Conservation (phyloP, 2,329 filamentous ascomycete genomes). For the Didymella pinodella region DNA sequence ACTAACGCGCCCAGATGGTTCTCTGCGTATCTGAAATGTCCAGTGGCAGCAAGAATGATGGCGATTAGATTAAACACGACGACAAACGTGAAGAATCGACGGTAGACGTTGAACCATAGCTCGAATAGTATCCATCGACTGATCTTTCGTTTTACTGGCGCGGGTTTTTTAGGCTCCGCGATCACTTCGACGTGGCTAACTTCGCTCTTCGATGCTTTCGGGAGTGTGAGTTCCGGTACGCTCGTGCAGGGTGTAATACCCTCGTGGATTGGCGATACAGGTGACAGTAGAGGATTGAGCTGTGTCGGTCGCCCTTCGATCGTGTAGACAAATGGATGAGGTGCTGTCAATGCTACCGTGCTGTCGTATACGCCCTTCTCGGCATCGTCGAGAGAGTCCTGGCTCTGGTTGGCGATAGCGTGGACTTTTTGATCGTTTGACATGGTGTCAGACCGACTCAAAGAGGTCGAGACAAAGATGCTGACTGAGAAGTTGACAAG, state of each 20-base stretch:
- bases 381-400: slow-evolving; percentile 42
- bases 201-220: slow-evolving; percentile 28
- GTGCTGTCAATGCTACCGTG: slow-evolving; percentile 33
- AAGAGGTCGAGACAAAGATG: slow-evolving; percentile 27
- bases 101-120: slow-evolving; percentile 49
- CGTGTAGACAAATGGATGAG: slow-evolving; percentile 41
- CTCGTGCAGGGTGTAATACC: slow-evolving; percentile 46
- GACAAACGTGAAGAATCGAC: slow-evolving; percentile 48
- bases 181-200: slow-evolving; percentile 30
- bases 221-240: slow-evolving; percentile 43
- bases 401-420: slow-evolving; percentile 26
- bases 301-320: slow-evolving; percentile 21
- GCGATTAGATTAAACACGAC: slow-evolving; percentile 41
- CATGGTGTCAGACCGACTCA: slow-evolving; percentile 32
- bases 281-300: slow-evolving; percentile 27
- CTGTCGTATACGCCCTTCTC: slow-evolving; percentile 46
- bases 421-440: slow-evolving; percentile 28
- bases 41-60: slow-evolving; percentile 41
- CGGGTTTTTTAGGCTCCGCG: slow-evolving; percentile 30
- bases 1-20: slow-evolving; percentile 46
- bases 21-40: slow-evolving; percentile 42
- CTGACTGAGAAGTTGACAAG: slow-evolving; percentile 33
- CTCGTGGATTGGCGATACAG: slow-evolving; percentile 43
- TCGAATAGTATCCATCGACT: slow-evolving; percentile 43
- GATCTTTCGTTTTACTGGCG: slow-evolving; percentile 33